phyloP scores from a whole-genome alignment of 1,284 basidiomycete species.

The Rhodotorula sp. region DNA sequence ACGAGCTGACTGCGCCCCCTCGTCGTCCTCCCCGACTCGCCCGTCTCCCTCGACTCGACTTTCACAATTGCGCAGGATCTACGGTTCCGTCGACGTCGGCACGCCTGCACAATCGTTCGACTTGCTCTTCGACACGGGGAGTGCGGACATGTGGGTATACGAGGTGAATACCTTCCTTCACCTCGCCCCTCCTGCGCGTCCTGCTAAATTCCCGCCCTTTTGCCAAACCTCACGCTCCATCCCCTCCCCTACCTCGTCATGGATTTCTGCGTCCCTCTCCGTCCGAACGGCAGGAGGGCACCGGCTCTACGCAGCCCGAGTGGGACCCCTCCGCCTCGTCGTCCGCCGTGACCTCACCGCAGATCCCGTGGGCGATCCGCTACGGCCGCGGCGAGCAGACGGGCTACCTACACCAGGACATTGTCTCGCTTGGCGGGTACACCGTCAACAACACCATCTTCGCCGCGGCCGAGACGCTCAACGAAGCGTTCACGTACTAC shows the following conservation, averaged over 20 bases:
- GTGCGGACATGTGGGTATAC: slow-evolving; percentile 33
- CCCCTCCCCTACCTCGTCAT: neutral
- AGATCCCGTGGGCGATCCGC: slow-evolving; percentile 17
- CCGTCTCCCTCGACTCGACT: too few relatives aligned
- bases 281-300: slow-evolving; percentile 10
- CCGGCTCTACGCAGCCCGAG: slow-evolving; percentile 20
- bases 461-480: slow-evolving; percentile 24
- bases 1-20: neutral
- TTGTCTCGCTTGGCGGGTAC: slow-evolving; percentile 25
- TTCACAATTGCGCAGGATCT: slow-evolving; percentile 20
- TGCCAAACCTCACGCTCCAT: too few relatives aligned
- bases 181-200: slow-evolving; percentile 1
- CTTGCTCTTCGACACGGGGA: slow-evolving; percentile 34
- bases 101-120: slow-evolving; percentile 28
- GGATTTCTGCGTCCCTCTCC: neutral
- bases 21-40: too few relatives aligned
- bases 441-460: slow-evolving; percentile 24
- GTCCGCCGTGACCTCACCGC: slow-evolving; percentile 28
- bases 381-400: slow-evolving; percentile 18
- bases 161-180: neutral
- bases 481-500: slow-evolving; percentile 26
- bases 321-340: slow-evolving; percentile 17
- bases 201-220: too few relatives aligned
- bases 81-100: slow-evolving; percentile 26
- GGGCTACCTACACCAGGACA: slow-evolving; percentile 20